Evolutionary conservation across 495 filamentous ascomycete species (phyloP), one percentile per base, ranked within the genome.

Genomic region (Penicillium herquei): DNA sequence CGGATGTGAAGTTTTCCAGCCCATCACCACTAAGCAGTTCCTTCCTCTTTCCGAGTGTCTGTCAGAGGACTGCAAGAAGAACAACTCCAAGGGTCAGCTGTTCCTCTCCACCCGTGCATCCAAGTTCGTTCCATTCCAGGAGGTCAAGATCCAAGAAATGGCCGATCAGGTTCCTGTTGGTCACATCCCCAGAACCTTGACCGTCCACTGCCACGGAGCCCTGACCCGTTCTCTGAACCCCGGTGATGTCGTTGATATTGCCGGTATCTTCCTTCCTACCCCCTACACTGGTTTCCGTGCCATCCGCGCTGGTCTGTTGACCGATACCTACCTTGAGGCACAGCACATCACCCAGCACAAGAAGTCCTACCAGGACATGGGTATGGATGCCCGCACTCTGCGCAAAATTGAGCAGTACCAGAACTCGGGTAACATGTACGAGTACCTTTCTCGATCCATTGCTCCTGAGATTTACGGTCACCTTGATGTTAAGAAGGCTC

Each of bases 241-340:
- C 3, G 94, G 94, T 55, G 95, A 98, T 69, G 83, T 98, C 17
- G 84, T 97, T 32, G 95, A 98, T 68, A 80, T 96, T 59, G 89
- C 87, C 6, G 94, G 94, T 37, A 93, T 98, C 66, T 98, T 98
- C 78, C 80, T 98, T 13, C 94, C 94, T 8, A 98, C 91, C 2
- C 94, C 94, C 1, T 98, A 98, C 69, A 98, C 94, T 8, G 94
- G 94, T 31, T 98, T 98, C 81, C 88, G 94, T 65, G 94, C 95
- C 5, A 96, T 98, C 73, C 87, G 89, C 44, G 94, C 94, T 31
- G 94, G 94, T 50, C 84, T 98, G 2, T 71, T 98, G 49, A 98
- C 94, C 30, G 94, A 98, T 65, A 98, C 94, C 10, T 98, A 96
- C 73, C 78, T 98, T 12, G 95, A 98, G 74, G 92, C 92, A 5